Conservation (phyloP, 1,284 basidiomycete genomes). For the Cutaneotrichosporon spelunceum region DNA sequence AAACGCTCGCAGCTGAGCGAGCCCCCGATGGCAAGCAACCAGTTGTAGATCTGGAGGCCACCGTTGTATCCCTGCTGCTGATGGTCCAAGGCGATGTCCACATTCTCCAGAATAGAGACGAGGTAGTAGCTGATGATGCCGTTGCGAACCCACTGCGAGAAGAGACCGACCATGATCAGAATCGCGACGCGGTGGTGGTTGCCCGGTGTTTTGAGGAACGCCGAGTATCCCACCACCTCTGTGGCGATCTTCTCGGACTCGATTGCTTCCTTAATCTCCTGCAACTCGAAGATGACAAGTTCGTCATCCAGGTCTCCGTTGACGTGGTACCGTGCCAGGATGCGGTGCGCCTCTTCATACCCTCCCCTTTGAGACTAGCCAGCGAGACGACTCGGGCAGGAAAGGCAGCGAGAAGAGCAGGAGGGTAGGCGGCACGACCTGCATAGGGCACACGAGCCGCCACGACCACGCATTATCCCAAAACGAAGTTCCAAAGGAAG, state of each 20-base stretch:
- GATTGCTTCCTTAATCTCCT: constrained; percentile 34
- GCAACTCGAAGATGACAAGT: constrained; percentile 30
- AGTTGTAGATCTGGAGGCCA: constrained; percentile 25
- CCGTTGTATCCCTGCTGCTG: constrained; percentile 25
- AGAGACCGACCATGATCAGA: constrained; percentile 55
- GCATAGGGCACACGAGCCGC: constrained; percentile 27
- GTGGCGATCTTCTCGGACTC: constrained; percentile 56
- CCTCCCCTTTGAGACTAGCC: constrained; percentile 37
- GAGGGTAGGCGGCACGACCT: constrained; percentile 6
- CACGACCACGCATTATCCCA: constrained; percentile 21
- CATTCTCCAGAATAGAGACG: constrained; percentile 18
- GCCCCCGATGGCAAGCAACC: constrained; percentile 23
- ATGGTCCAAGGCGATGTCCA: constrained; percentile 19
- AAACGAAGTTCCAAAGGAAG: constrained; percentile 17
- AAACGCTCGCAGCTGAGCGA: constrained; percentile 22
- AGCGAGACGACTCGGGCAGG: constrained; percentile 43
- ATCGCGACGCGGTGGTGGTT: constrained; percentile 55
- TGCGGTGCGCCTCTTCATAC: constrained; percentile 31
- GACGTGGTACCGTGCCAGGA: constrained; percentile 37
- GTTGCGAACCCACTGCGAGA: constrained; percentile 19
- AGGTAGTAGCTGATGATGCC: constrained; percentile 19
- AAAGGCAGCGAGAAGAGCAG: constrained; percentile 22
- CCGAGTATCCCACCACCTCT: constrained; percentile 8
- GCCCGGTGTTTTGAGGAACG: constrained; percentile 38
- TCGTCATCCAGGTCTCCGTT: constrained; percentile 28